A percentile compares a stretch with the other conserved stretches of the same genome.
Evolutionary conservation across 768 basidiomycete species (phyloP).

Genomic region (Psilocybe azurescens): DNA sequence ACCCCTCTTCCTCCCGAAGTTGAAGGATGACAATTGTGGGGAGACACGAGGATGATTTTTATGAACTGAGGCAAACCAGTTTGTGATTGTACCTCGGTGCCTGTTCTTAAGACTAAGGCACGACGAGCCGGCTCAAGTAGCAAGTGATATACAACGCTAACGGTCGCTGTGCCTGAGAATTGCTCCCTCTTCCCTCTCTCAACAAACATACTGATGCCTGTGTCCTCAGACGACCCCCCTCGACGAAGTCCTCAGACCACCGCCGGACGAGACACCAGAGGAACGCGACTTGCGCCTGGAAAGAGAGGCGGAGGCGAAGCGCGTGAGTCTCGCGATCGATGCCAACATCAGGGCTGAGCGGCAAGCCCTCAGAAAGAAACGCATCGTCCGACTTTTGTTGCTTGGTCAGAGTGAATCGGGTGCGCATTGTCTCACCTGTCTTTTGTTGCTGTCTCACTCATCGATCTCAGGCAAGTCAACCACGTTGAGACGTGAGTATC

Average conservation of each 20-base stretch:
- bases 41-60: not conserved
- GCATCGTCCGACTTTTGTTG: constrained; percentile 72
- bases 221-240: constrained; percentile 66
- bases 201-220: constrained; percentile 36
- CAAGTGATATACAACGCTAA: constrained; percentile 26
- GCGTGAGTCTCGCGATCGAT: constrained; percentile 75
- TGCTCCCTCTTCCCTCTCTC: constrained; percentile 22
- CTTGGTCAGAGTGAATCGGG: constrained; percentile 87
- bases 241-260: constrained; percentile 67
- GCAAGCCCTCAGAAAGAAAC: constrained; percentile 67
- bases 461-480: constrained; percentile 71
- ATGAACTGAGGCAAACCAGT: constrained; percentile 9
- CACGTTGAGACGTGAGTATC: constrained; percentile 74
- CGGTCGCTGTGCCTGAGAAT: constrained; percentile 27
- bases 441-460: not conserved
- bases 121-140: constrained; percentile 22
- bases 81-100: constrained; percentile 35
- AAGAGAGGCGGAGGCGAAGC: constrained; percentile 68
- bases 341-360: constrained; percentile 71
- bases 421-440: constrained; percentile 34
- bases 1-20: constrained; percentile 15
- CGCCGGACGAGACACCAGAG: constrained; percentile 67
- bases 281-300: constrained; percentile 58
- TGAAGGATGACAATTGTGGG: constrained; percentile 15
- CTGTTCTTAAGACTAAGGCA: constrained; percentile 25